Evolutionary conservation across 1,284 basidiomycete species (phyloP), one percentile per base, ranked within the genome.

Genomic region (Phellopilus nigrolimitatus): DNA sequence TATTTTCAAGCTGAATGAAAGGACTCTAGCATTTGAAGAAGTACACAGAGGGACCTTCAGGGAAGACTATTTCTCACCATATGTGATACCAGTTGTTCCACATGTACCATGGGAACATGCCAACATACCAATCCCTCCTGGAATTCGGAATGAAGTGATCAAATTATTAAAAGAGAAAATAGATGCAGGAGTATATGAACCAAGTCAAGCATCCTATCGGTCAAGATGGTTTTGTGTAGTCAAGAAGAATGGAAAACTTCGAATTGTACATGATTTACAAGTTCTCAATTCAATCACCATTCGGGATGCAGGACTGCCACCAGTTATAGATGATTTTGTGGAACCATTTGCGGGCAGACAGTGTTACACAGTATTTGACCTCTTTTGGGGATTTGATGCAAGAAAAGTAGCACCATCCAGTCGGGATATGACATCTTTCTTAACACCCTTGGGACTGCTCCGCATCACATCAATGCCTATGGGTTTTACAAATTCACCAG

Each of bases 191-290:
- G 60, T 66, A 0, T 68, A 68, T 36, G 62, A 71, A 49, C 63
- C 58, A 0, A 63, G 59, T 0, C 53, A 65, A 1, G 59, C 66
- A 0, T 63, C 71, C 0, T 75, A 76, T 49, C 53, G 61, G 0
- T 70, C 65, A 0, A 10, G 61, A 12, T 73, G 70, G 71, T 75
- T 76, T 40, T 72, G 66, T 47, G 64, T 76, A 0, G n/a, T 60
- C 6, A 68, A 70, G 56, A 64, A 63, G 34, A 60, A 59, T 57
- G 57, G 61, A n/a, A 59, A 59, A 4, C 51, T 66, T 0, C 54
- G 62, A 3, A 39, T 63, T 8, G 64, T 68, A 4, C 60, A 65
- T 44, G 63, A 66, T 41, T 52, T 66, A 5, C 63, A 65, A 44
- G 59, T 56, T 13, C 50, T 66, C 0, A 67, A 66, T 30, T 34